Evolutionary conservation across 352 stramenopile genomes (phyloP).

Genomic region (Phytophthora sp.): DNA sequence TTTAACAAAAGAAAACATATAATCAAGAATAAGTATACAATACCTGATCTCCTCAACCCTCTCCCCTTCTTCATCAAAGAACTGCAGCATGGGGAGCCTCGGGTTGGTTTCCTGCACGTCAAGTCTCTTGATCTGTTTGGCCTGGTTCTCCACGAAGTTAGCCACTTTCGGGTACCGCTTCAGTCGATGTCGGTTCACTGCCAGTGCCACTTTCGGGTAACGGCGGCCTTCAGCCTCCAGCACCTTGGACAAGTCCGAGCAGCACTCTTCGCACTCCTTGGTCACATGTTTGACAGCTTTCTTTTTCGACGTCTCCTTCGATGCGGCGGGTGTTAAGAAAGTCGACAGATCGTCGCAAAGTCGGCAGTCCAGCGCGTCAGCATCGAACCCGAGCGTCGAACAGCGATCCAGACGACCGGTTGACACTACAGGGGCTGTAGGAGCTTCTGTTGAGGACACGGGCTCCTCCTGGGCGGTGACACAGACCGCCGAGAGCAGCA

Average conservation of each 20-base stretch:
- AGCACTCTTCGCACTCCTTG: constrained; percentile 56
- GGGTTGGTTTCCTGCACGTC: constrained; percentile 57
- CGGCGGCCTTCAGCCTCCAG: constrained; percentile 41
- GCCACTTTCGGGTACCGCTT: constrained; percentile 69
- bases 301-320: constrained; percentile 5
- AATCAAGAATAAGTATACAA: background rate
- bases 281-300: constrained; percentile 19
- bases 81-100: constrained; percentile 63
- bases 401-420: constrained; percentile 33
- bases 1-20: constrained; percentile 1
- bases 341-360: constrained; percentile 56
- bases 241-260: constrained; percentile 47
- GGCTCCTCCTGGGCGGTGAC: constrained; percentile 12
- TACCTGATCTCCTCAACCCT: constrained; percentile 75
- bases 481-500: constrained; percentile 11
- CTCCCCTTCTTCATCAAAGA: constrained; percentile 57
- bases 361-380: constrained; percentile 61
- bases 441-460: background rate
- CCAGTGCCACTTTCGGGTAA: constrained; percentile 56
- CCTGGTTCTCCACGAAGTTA: constrained; percentile 68
- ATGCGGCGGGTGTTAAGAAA: constrained; percentile 31
- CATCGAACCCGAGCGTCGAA: constrained; percentile 56
- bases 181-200: constrained; percentile 60
- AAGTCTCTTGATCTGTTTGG: constrained; percentile 47
- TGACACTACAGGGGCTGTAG: background rate